These are phyloP conservation scores for Candida sp. DNA, from an alignment of 1,139 yeast species.

Conservation along the genomic window DNA sequence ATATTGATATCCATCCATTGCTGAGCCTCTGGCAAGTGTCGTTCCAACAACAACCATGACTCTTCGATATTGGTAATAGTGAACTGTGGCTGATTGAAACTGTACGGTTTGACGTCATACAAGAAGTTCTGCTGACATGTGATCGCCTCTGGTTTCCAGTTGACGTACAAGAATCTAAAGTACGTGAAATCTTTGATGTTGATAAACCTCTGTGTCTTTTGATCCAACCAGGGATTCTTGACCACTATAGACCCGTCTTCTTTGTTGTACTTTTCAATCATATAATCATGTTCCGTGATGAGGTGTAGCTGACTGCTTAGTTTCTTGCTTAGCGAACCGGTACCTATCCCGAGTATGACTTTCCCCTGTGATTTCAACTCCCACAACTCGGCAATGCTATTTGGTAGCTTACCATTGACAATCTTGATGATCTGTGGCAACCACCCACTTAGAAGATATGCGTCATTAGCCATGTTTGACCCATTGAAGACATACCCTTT, in stretches of 20 bases:
- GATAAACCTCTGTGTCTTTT: constrained; percentile 27
- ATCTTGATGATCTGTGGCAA: constrained; percentile 65
- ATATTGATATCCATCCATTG: constrained; percentile 31
- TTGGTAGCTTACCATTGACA: constrained; percentile 28
- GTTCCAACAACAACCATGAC: constrained; percentile 57
- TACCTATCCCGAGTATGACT: constrained; percentile 68
- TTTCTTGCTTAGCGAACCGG: constrained; percentile 52
- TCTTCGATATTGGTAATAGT: constrained; percentile 31
- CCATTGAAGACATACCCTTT: constrained; percentile 70
- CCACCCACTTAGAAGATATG: constrained; percentile 72
- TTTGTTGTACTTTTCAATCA: constrained; percentile 26
- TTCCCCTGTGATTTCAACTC: constrained; percentile 32
- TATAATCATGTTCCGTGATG: constrained; percentile 73
- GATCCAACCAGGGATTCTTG: constrained; percentile 32
- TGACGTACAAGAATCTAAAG: constrained; percentile 64
- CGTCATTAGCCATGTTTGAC: constrained; percentile 81
- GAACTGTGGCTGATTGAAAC: constrained; percentile 54
- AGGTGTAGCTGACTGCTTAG: constrained; percentile 43
- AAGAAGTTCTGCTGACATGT: constrained; percentile 37
- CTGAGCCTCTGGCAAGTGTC: constrained; percentile 23
- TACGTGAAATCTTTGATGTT: constrained; percentile 37
- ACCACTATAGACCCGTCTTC: constrained; percentile 23
- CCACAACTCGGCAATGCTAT: constrained; percentile 34
- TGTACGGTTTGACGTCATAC: constrained; percentile 19
- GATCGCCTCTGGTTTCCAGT: constrained; percentile 58